A percentile compares a stretch with the other conserved stretches of the same genome.
These are phyloP conservation scores for Moesziomyces antarcticus DNA, from an alignment of 1,284 basidiomycete species.

Conservation along the genomic window DNA sequence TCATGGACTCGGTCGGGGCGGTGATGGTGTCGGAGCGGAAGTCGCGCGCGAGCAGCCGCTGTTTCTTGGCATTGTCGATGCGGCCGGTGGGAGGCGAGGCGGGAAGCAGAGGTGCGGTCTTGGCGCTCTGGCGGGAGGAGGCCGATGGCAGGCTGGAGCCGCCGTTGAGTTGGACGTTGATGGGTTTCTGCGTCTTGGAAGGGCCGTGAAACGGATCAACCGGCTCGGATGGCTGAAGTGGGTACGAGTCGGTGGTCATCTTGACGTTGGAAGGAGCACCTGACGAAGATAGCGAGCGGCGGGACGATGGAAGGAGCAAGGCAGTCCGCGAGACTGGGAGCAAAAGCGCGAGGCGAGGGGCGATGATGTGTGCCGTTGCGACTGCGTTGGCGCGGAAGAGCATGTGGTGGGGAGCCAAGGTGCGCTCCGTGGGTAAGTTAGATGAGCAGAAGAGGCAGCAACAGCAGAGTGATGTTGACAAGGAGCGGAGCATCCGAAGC, in stretches of 20 bases:
- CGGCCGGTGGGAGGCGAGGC: slow-evolving; percentile 30
- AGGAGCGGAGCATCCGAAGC: too few species aligned
- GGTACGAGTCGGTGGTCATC: slow-evolving; percentile 34
- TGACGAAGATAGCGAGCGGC: slow-evolving; percentile 1
- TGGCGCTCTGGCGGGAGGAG: slow-evolving; percentile 17
- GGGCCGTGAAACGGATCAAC: slow-evolving; percentile 40
- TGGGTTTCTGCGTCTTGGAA: slow-evolving; percentile 36
- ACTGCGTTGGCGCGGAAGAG: slow-evolving; percentile 11
- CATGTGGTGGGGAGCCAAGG: slow-evolving; percentile 21
- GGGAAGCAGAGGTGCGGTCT: slow-evolving; percentile 45
- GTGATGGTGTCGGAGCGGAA: slow-evolving; percentile 71
- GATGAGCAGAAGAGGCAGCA: neutral
- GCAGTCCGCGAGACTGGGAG: too few species aligned
- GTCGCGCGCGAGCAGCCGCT: slow-evolving; percentile 43
- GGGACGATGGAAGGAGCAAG: slow-evolving; percentile 9
- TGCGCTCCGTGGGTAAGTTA: neutral
- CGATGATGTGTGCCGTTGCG: slow-evolving; percentile 6
- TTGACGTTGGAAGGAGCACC: slow-evolving; percentile 6
- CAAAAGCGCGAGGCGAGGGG: slow-evolving; percentile 7
- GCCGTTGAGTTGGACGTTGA: slow-evolving; percentile 40
- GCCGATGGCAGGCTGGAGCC: neutral
- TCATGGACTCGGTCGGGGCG: slow-evolving; percentile 70
- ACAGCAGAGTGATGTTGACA: too few species aligned
- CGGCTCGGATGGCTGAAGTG: slow-evolving; percentile 29
- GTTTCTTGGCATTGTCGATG: slow-evolving; percentile 41